Evolutionary conservation across 306 rosid genomes (phyloP).

Genomic region (Pyrus betulifolia): DNA sequence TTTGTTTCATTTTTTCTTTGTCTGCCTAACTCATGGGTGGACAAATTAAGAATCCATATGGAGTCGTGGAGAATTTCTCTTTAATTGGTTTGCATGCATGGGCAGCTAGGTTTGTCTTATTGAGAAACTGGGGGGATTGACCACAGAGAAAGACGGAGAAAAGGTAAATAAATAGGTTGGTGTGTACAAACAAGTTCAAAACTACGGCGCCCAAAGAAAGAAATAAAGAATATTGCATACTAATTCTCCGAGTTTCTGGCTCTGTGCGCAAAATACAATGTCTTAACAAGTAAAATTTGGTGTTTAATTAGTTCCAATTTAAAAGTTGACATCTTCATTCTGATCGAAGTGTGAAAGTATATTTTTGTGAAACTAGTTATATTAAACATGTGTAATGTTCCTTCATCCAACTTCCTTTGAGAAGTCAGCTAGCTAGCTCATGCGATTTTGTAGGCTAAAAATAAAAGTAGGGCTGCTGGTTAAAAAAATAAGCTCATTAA

Average conservation of each 20-base stretch:
- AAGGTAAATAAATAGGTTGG: not conserved
- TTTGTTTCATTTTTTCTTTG: not conserved
- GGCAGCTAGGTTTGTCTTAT: not conserved
- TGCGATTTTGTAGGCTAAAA: too few species aligned
- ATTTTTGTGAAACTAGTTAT: too few species aligned
- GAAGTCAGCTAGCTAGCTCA: not conserved
- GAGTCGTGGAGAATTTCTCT: slow-evolving; percentile 8
- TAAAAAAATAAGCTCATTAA: too few species aligned
- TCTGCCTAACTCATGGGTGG: slow-evolving; percentile 23
- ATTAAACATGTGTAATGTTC: not conserved
- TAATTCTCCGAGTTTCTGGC: not conserved
- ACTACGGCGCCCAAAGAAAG: not conserved
- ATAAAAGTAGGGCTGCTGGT: too few species aligned
- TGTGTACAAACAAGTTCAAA: not conserved
- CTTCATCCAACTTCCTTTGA: not conserved
- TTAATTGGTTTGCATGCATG: slow-evolving; percentile 17
- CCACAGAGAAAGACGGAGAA: not conserved
- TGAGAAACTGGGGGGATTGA: not conserved
- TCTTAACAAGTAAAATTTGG: too few species aligned
- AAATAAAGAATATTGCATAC: not conserved
- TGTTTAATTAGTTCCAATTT: not conserved
- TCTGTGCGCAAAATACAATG: not conserved
- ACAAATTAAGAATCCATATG: slow-evolving; percentile 7
- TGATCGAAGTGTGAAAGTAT: too few species aligned
- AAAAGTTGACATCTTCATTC: not conserved